phyloP scores from a whole-genome alignment of 2,329 filamentous ascomycete genomes.

The Ilyonectria destructans region DNA sequence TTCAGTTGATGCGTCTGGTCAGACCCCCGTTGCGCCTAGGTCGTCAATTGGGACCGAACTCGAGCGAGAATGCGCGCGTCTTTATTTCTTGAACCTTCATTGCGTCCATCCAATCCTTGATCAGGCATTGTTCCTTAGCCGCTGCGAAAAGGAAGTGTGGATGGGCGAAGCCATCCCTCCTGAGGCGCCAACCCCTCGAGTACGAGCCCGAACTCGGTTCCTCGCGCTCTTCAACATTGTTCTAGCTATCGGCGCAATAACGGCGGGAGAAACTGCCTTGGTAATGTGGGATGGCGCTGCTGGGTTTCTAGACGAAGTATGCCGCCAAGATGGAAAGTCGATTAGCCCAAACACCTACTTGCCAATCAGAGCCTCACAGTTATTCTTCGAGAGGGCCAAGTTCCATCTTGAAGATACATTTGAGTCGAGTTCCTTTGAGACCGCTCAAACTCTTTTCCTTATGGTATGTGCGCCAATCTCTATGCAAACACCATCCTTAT shows the following conservation, averaged over 20 bases:
- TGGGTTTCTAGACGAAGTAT: conserved; percentile 9
- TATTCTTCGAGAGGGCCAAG: conserved; percentile 27
- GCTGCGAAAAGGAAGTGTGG: conserved; percentile 24
- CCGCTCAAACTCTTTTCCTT: conserved; percentile 29
- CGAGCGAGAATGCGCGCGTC: conserved; percentile 22
- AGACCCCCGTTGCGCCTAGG: background rate
- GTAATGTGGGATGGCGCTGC: conserved; percentile 16
- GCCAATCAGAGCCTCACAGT: conserved; percentile 17
- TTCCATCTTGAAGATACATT: conserved; percentile 22
- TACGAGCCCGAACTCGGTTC: conserved; percentile 18
- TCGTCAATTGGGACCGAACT: conserved; percentile 9
- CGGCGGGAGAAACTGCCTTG: conserved; percentile 14
- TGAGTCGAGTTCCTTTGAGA: conserved; percentile 30
- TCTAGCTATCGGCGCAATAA: conserved; percentile 29
- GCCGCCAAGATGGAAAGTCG: conserved; percentile 5
- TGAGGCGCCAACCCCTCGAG: conserved; percentile 2
- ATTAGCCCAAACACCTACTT: conserved; percentile 13
- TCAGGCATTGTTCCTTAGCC: conserved; percentile 15
- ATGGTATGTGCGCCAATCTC: conserved; percentile 17
- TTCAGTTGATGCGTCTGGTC: background rate
- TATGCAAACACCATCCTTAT: background rate
- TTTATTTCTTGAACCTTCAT: conserved; percentile 31
- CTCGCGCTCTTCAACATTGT: conserved; percentile 28
- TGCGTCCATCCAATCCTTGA: conserved; percentile 31
- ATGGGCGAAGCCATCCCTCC: background rate